Evolutionary conservation across 2,329 filamentous ascomycete species (phyloP), one percentile per base, ranked within the genome.

Genomic region (Capronia coronata): DNA sequence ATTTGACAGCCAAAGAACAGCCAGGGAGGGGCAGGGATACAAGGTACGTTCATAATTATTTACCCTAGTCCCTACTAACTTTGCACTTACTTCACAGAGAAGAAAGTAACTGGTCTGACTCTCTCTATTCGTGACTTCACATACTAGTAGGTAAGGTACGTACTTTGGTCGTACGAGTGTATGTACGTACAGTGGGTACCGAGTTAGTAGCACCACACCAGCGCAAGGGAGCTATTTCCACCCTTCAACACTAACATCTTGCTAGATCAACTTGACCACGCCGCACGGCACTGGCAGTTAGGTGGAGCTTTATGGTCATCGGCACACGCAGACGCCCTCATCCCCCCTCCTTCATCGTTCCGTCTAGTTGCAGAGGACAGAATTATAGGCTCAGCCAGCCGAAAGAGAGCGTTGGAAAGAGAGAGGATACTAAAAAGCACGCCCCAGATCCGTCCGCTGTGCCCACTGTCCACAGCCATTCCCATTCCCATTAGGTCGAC

Each of bases 381-480:
- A n/a, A n/a, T n/a, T n/a, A 5, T n/a, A 37, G 34, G 34, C 22
- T 41, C 45, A 34, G 45, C 10, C 27, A 39, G 38, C 38, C 38
- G 38, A 41, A 21, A 41, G 18, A n/a, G n/a, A n/a, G n/a, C 13
- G 23, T 8, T 13, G 13, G 14, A 23, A 37, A 22, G 5, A 25
- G 21, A 41, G 37, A 11, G 13, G 21, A 41, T 13, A 11, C 2
- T 18, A 25, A 27, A 41, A n/a, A 23, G 23, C 10, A 41, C 23
- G 39, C 8, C 34, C 34, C 34, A 35, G 14, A 32, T 42, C 39
- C 5, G 18, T 42, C 39, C 5, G 18, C 11, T 37, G 39, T 48
- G 46, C 46, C 32, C 46, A 48, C 27, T 48, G 39, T n/a, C n/a
- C n/a, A n/a, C 46, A 39, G 46, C 39, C 46, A 37, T 32, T 48